These are phyloP conservation scores for Poteriospumella lacustris DNA, from an alignment of 108 stramenopile genomes.

Conservation along the genomic window DNA sequence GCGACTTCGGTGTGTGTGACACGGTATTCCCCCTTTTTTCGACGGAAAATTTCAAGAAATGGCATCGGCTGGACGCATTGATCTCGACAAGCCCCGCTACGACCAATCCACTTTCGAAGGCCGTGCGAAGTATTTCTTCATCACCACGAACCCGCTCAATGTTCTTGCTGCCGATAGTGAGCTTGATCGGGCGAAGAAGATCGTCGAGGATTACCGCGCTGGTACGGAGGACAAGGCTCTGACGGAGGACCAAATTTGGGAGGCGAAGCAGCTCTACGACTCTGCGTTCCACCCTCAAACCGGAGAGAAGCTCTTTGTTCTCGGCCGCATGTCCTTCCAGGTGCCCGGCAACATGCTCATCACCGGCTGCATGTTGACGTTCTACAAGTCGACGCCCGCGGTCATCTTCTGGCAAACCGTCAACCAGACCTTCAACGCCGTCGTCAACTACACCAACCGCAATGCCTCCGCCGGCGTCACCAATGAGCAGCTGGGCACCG, in stretches of 20 bases:
- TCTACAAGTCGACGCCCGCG: conserved; percentile 49
- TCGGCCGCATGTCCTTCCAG: conserved; percentile 76
- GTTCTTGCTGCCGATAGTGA: conserved; percentile 41
- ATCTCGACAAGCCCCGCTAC: conserved; percentile 41
- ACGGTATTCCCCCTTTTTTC: too few relatives aligned
- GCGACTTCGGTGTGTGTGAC: too few relatives aligned
- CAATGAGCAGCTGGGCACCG: conserved; percentile 61
- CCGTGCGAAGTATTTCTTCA: conserved; percentile 50
- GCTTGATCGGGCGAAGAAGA: conserved; percentile 36
- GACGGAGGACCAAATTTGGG: conserved; percentile 52
- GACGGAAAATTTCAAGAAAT: too few relatives aligned
- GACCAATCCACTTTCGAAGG: conserved; percentile 50
- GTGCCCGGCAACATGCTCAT: conserved; percentile 68
- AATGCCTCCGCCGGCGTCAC: conserved; percentile 66
- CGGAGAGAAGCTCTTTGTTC: conserved; percentile 70
- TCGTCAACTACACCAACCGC: conserved; percentile 74
- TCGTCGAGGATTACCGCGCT: conserved; percentile 34
- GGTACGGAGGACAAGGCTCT: conserved; percentile 38
- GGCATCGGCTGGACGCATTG: too few relatives aligned
- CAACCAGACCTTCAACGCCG: conserved; percentile 80
- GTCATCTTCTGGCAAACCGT: conserved; percentile 74
- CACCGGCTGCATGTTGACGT: conserved; percentile 39
- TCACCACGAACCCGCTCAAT: conserved; percentile 51
- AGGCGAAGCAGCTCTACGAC: conserved; percentile 50
- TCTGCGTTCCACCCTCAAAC: conserved; percentile 82